phyloP scores from a whole-genome alignment of 306 rosid species.

The Lathyrus tuberosus region DNA sequence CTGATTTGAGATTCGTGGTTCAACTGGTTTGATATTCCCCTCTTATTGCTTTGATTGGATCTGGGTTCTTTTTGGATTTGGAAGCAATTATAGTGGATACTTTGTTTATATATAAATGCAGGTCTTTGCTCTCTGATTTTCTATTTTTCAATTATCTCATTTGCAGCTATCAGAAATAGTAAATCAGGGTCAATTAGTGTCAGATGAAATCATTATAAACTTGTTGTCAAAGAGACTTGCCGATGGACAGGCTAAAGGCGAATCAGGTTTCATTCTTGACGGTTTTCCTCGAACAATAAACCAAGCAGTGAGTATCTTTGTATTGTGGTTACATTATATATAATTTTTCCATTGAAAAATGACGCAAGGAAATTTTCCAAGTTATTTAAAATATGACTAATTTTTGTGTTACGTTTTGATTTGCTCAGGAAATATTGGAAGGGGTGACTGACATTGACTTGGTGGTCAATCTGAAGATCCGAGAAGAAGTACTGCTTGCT shows the following conservation, averaged over 20 bases:
- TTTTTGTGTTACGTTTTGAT: slow-evolving; percentile 19
- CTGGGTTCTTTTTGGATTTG: background rate
- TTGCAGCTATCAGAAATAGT: slow-evolving; percentile 90
- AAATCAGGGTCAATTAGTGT: slow-evolving; percentile 85
- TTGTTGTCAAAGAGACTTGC: slow-evolving; percentile 82
- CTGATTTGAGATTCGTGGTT: too few relatives aligned
- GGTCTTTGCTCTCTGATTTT: slow-evolving; percentile 19
- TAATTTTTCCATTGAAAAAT: slow-evolving; percentile 12
- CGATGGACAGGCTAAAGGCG: slow-evolving; percentile 74
- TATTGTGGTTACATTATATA: background rate
- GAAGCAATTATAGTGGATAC: background rate
- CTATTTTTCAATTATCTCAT: slow-evolving; percentile 19
- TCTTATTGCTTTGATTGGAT: too few relatives aligned
- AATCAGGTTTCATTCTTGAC: slow-evolving; percentile 91
- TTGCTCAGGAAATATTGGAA: slow-evolving; percentile 79
- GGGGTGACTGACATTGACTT: slow-evolving; percentile 80
- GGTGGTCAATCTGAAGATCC: slow-evolving; percentile 87
- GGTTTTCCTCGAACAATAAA: slow-evolving; percentile 93
- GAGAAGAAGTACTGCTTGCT: slow-evolving; percentile 80
- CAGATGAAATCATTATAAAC: slow-evolving; percentile 83
- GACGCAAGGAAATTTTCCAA: background rate
- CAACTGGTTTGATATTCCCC: too few relatives aligned
- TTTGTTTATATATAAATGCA: background rate
- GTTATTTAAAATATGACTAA: slow-evolving; percentile 16
- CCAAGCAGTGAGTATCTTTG: slow-evolving; percentile 77